Conservation (phyloP, 441 rosid genomes). For the Erysimum cheiri region DNA sequence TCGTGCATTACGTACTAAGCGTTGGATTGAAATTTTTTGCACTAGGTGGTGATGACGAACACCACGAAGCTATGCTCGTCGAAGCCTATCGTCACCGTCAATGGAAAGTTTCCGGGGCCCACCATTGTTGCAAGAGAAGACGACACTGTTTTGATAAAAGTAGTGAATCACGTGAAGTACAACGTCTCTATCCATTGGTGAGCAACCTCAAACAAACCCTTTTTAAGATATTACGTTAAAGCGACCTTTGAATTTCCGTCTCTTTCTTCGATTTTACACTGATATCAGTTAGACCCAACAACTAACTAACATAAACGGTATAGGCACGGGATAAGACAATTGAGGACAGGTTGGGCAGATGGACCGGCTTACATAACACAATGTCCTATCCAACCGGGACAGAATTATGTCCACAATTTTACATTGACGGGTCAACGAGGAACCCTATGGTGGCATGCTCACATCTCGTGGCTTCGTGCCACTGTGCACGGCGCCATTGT, state of each 20-base stretch:
- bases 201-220: conserved; percentile 26
- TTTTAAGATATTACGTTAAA: conserved; percentile 6
- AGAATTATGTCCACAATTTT: conserved; percentile 56
- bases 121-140: conserved; percentile 65
- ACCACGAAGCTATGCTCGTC: conserved; percentile 55
- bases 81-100: conserved; percentile 64
- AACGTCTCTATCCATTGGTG: conserved; percentile 70
- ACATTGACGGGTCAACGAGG: conserved; percentile 66
- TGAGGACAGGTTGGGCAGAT: conserved; percentile 71
- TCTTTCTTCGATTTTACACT: conserved; percentile 11
- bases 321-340: conserved; percentile 68
- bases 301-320: conserved; percentile 2
- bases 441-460: conserved; percentile 67
- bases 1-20: conserved; percentile 11
- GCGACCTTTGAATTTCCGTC: background rate
- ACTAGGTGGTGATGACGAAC: conserved; percentile 60
- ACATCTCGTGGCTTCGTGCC: conserved; percentile 67
- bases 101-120: conserved; percentile 67
- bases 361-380: conserved; percentile 72
- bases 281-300: conserved; percentile 44
- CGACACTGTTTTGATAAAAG: conserved; percentile 61
- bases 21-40: conserved; percentile 26
- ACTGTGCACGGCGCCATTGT: conserved; percentile 66
- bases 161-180: conserved; percentile 64
- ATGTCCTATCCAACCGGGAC: conserved; percentile 67